Percentiles rank a stretch among this genome's conserved stretches.
These are phyloP conservation scores for Gnomoniopsis sp. DNA, from an alignment of 2,329 filamentous ascomycete species.

Conservation along the genomic window DNA sequence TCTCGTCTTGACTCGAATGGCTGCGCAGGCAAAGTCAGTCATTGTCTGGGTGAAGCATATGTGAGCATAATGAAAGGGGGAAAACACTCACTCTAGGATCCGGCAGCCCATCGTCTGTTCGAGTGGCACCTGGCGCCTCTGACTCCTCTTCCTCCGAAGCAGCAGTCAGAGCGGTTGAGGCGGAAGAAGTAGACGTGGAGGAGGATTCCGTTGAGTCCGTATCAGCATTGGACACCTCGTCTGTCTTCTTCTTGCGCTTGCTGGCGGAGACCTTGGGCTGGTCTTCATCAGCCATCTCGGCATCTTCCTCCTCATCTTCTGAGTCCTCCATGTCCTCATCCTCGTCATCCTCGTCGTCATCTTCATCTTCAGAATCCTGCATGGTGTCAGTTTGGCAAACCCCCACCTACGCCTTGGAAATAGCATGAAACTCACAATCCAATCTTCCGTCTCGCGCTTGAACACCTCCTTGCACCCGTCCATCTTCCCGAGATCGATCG, in stretches of 20 bases:
- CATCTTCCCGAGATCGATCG: conserved; percentile 89
- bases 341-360: conserved; percentile 59
- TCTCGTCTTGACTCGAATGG: conserved; percentile 89
- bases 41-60: not conserved
- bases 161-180: conserved; percentile 7
- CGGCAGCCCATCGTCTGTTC: conserved; percentile 71
- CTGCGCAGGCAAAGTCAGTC: conserved; percentile 35
- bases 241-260: conserved; percentile 53
- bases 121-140: conserved; percentile 42
- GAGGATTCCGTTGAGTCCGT: conserved; percentile 31
- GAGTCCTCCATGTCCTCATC: conserved; percentile 54
- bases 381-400: conserved; percentile 23
- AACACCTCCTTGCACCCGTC: conserved; percentile 93
- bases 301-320: conserved; percentile 47
- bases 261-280: conserved; percentile 47
- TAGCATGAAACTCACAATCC: conserved; percentile 57
- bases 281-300: conserved; percentile 45
- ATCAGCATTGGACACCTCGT: conserved; percentile 38
- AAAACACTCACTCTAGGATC: conserved; percentile 53
- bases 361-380: conserved; percentile 57
- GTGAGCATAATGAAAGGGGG: not conserved
- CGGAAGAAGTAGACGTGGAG: conserved; percentile 19
- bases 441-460: conserved; percentile 79
- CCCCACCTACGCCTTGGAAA: not conserved
- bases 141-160: conserved; percentile 42